Evolutionary conservation across 306 rosid species (phyloP), one percentile per base, ranked within the genome.

Genomic region (Carpinus viminea): DNA sequence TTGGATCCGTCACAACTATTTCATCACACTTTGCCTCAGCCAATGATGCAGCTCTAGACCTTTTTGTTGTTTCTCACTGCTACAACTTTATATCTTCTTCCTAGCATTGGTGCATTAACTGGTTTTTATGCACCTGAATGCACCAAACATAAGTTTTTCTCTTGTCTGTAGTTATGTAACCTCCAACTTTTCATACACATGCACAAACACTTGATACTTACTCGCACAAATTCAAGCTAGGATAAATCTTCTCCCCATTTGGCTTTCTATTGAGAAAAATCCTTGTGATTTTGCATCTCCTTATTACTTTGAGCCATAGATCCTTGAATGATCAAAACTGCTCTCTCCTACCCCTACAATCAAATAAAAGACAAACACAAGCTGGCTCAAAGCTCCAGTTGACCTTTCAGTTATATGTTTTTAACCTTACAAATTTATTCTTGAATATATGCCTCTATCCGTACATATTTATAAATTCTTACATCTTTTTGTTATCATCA

Each of bases 21-120:
- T 65, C 50, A 60, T 78, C 79, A 41, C 51, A 38, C 61, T 73
- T 73, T 75, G 75, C 78, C 24, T 82, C 70, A 59, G 68, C 10
- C 15, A 43, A 48, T 76, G 70, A 16, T 68, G 71, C 71, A 36
- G 71, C 71, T 38, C 18, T 65, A n/a, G 15, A 15, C 7, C 69
- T 38, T 41, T 13, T 36, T 20, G 7, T 62, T 62, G 72, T 66
- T 66, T 66, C 48, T 18, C 13, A 66, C 13, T 66, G 26, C 16
- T 18, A 41, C 47, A 38, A 66, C 21, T 38, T 66, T n/a, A 41
- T 17, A 66, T 66, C 26, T 41, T 64, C 12, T 64, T 41, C 72
- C 50, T 8, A 38, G 51, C n/a, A 20, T 41, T 68, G 47, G 50
- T 38, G 51, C 16, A 66, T 68, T 43, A 16, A 4, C 72, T 68